Percentiles rank a stretch among this genome's conserved stretches.
phyloP scores from a whole-genome alignment of 306 rosid species.

The Cucurbita moschata region DNA sequence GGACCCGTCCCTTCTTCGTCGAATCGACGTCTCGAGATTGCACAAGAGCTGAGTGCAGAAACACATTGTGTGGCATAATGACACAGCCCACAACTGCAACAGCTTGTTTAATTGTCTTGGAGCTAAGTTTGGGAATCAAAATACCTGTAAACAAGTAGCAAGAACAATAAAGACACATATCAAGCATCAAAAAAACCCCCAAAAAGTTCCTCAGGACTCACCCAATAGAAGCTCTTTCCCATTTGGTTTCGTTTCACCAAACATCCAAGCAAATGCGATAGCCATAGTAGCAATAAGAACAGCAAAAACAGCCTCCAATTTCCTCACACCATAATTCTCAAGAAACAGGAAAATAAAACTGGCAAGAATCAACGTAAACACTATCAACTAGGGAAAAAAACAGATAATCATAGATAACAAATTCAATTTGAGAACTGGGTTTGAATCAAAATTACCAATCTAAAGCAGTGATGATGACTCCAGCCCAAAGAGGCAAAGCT shows the following conservation, averaged over 20 bases:
- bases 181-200: neutral
- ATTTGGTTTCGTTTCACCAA: slow-evolving; percentile 72
- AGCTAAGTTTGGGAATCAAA: slow-evolving; percentile 85
- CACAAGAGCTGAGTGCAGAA: slow-evolving; percentile 90
- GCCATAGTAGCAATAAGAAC: slow-evolving; percentile 86
- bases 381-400: neutral
- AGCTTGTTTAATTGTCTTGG: slow-evolving; percentile 81
- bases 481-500: slow-evolving; percentile 77
- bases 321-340: slow-evolving; percentile 96
- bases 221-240: slow-evolving; percentile 84
- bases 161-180: neutral
- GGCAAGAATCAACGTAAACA: neutral
- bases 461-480: slow-evolving; percentile 72
- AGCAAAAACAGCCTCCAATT: slow-evolving; percentile 86
- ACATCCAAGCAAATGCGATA: slow-evolving; percentile 94
- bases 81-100: slow-evolving; percentile 95
- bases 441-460: slow-evolving; percentile 43
- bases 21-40: slow-evolving; percentile 72
- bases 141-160: slow-evolving; percentile 40
- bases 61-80: slow-evolving; percentile 97
- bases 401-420: neutral
- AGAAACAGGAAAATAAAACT: slow-evolving; percentile 86
- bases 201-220: slow-evolving; percentile 11
- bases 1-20: slow-evolving; percentile 58
- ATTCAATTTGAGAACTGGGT: neutral